Evolutionary conservation across 768 basidiomycete genomes (phyloP).

Genomic region (Boletus vermiculosoides): DNA sequence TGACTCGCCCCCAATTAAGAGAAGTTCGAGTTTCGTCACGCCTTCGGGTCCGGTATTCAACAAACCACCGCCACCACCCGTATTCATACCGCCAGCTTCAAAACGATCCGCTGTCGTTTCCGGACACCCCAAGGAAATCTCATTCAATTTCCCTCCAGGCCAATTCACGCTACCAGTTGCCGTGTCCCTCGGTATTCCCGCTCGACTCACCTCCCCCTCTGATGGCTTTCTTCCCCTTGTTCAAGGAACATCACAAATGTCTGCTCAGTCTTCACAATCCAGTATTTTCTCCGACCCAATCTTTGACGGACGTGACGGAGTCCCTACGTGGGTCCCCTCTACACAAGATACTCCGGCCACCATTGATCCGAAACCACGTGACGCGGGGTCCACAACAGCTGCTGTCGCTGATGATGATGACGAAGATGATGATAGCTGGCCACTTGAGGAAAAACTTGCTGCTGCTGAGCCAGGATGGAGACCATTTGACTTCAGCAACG

Average conservation of each 20-base stretch:
- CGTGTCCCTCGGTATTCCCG: slow-evolving; percentile 45
- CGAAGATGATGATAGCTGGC: slow-evolving; percentile 72
- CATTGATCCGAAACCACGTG: slow-evolving; percentile 36
- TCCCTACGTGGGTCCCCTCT: slow-evolving; percentile 53
- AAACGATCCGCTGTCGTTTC: slow-evolving; percentile 10
- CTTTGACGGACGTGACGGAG: slow-evolving; percentile 47
- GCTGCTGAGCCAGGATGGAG: slow-evolving; percentile 58
- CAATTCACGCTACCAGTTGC: slow-evolving; percentile 45
- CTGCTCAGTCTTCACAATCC: slow-evolving; percentile 55
- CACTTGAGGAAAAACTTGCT: slow-evolving; percentile 61
- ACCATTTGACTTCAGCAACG: slow-evolving; percentile 47
- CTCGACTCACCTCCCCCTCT: slow-evolving; percentile 32
- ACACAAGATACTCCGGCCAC: slow-evolving; percentile 62
- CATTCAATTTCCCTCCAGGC: slow-evolving; percentile 37
- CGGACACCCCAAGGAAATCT: slow-evolving; percentile 28
- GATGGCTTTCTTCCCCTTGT: slow-evolving; percentile 17
- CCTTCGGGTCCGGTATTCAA: slow-evolving; percentile 56
- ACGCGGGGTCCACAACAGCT: not conserved
- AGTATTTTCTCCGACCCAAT: slow-evolving; percentile 49
- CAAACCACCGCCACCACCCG: slow-evolving; percentile 41
- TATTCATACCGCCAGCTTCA: slow-evolving; percentile 27
- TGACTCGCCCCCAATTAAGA: slow-evolving; percentile 47
- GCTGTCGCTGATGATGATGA: slow-evolving; percentile 37
- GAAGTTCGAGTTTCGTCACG: slow-evolving; percentile 27
- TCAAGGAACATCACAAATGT: slow-evolving; percentile 34